Percentiles rank a stretch among this genome's conserved stretches.
phyloP scores from a whole-genome alignment of 2,329 filamentous ascomycete genomes.

The Phaeosphaeria sp. region DNA sequence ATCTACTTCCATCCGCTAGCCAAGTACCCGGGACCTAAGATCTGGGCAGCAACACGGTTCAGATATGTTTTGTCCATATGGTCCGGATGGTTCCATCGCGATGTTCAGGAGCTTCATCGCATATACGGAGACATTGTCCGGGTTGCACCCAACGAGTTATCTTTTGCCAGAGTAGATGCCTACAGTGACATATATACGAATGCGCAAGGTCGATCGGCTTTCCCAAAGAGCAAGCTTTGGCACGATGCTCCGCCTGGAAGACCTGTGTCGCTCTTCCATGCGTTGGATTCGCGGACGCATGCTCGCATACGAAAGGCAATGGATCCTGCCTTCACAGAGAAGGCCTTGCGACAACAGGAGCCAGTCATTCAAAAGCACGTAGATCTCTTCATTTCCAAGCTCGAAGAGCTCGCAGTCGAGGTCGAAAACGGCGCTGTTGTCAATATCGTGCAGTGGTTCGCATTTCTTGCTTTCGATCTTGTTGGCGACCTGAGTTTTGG shows the following conservation, averaged over 20 bases:
- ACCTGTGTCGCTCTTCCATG: background rate
- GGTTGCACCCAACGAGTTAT: constrained; percentile 20
- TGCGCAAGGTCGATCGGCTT: background rate
- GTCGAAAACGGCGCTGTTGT: background rate
- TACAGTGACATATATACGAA: constrained; percentile 18
- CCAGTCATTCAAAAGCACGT: constrained; percentile 2
- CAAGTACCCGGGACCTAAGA: constrained; percentile 48
- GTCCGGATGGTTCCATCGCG: constrained; percentile 16
- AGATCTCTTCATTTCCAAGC: background rate
- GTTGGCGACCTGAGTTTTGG: constrained; percentile 35
- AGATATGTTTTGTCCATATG: constrained; percentile 21
- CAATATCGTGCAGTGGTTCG: constrained; percentile 33
- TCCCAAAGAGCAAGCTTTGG: constrained; percentile 1
- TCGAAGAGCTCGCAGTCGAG: background rate
- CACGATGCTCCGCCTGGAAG: background rate
- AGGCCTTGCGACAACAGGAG: constrained; percentile 3
- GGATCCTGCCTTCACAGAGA: constrained; percentile 1
- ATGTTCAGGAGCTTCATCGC: constrained; percentile 20
- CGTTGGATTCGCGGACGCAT: background rate
- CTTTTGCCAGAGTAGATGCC: constrained; percentile 13
- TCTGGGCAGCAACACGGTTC: constrained; percentile 28
- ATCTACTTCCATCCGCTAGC: constrained; percentile 48
- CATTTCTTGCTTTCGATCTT: constrained; percentile 26
- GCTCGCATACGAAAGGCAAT: background rate
- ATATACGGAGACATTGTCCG: constrained; percentile 24